A percentile compares a stretch with the other conserved stretches of the same genome.
These are phyloP conservation scores for Psilocybe subaeruginosa DNA, from an alignment of 768 basidiomycete genomes.

Conservation along the genomic window DNA sequence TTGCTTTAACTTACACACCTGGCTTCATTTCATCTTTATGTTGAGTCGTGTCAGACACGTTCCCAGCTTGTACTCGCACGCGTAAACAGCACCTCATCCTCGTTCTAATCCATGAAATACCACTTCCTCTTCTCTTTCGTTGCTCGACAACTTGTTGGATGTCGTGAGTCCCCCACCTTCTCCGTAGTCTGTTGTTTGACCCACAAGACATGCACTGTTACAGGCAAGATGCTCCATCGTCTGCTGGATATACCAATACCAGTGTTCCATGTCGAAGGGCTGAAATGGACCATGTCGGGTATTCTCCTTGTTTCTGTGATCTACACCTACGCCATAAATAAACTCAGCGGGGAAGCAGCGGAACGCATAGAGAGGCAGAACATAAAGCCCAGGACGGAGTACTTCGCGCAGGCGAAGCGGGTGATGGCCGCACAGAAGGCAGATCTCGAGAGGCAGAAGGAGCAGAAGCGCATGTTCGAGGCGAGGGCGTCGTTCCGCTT, in stretches of 20 bases:
- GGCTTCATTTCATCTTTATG: too few species aligned
- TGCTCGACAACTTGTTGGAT: not conserved
- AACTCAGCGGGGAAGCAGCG: slow-evolving; percentile 14
- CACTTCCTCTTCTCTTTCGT: not conserved
- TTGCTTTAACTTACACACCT: too few species aligned
- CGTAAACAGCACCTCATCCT: not conserved
- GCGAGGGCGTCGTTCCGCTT: slow-evolving; percentile 28
- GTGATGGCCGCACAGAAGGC: slow-evolving; percentile 22
- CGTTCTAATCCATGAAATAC: not conserved
- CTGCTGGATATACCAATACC: slow-evolving; percentile 13
- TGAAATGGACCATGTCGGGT: slow-evolving; percentile 27
- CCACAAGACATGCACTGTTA: not conserved
- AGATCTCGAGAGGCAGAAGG: slow-evolving; percentile 24
- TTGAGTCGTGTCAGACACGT: not conserved
- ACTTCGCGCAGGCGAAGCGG: slow-evolving; percentile 23
- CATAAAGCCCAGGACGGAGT: slow-evolving; percentile 13
- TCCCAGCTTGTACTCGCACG: not conserved
- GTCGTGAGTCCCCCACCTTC: not conserved
- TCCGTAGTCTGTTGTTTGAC: not conserved
- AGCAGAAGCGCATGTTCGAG: slow-evolving; percentile 19
- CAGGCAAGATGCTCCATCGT: slow-evolving; percentile 19
- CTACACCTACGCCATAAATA: slow-evolving; percentile 27
- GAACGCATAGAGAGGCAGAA: not conserved
- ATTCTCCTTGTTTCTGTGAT: slow-evolving; percentile 25
- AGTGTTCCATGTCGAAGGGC: slow-evolving; percentile 11